These are phyloP conservation scores for Calamus simplicifolius DNA, from an alignment of 176 grass and related monocot species.

Conservation along the genomic window DNA sequence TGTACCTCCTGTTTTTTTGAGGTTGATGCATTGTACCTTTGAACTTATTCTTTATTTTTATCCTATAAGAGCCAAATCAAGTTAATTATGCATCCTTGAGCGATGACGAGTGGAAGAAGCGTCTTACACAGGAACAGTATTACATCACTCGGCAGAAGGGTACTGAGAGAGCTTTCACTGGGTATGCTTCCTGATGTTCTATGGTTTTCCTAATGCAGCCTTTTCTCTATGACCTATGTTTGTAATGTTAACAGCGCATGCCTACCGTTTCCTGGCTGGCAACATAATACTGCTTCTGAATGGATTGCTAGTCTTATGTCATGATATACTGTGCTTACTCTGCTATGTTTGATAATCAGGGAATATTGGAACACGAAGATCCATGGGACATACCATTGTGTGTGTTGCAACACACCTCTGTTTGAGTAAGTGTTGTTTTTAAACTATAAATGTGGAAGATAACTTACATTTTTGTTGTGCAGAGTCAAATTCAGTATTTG, in stretches of 20 bases:
- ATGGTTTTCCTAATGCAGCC: neutral
- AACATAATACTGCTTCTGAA: no score
- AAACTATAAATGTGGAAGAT: neutral
- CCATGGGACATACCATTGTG: conserved; percentile 52
- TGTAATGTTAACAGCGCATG: no score
- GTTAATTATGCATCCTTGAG: conserved; percentile 26
- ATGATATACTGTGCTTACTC: no score
- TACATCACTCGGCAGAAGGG: conserved; percentile 71
- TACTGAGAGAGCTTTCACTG: conserved; percentile 84
- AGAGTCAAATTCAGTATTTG: neutral
- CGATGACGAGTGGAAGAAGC: conserved; percentile 73
- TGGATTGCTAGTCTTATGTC: no score
- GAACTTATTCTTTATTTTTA: neutral
- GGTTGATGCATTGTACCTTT: no score
- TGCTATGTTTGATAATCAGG: conserved; percentile 7
- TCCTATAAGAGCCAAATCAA: conserved; percentile 25
- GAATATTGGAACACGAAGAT: conserved; percentile 54
- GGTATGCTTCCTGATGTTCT: conserved; percentile 27
- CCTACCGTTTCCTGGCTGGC: no score
- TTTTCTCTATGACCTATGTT: conserved; percentile 2
- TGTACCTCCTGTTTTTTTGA: no score
- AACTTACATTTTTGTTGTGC: neutral
- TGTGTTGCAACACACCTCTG: conserved; percentile 71
- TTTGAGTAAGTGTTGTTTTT: conserved; percentile 56
- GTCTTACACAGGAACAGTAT: conserved; percentile 61